Base-by-base conservation (phyloP, 148 eudicot genomes). In the Spergularia marina region DNA sequence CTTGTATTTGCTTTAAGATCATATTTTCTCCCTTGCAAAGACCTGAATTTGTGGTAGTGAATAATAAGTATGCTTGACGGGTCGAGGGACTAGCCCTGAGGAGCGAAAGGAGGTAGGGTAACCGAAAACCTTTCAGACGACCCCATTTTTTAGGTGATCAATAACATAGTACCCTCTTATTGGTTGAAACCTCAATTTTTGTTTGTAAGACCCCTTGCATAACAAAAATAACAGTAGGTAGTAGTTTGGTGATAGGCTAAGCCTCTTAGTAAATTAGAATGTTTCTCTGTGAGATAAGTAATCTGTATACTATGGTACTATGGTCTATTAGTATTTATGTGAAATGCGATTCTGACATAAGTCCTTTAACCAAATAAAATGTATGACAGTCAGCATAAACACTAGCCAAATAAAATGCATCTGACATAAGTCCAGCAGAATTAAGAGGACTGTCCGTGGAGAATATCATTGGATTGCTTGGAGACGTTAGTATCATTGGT, bases 401-500 rank as follows among this genome's bases (percentile, higher is more conserved):
- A 34, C n/a, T 40, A 39, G 15, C 34, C 12, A n/a, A 20, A 58
- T 14, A 30, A 40, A 61, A 47, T 12, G 47, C 17, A 36, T 30
- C 44, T 10, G 13, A 61, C 21, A 57, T 30, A 30, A 30, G 0
- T 39, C 65, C 52, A 57, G 53, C 7, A 34, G 74, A 72, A 34
- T 8, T 6, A 21, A 15, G 55, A 61, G 36, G 36, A 30, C 36
- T 30, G 36, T 30, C 36, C 36, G 36, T 30, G 36, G 36, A 30
- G 36, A 30, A 30, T 30, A 30, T 30, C 36, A 30, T 30, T 30
- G 36, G 36, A 30, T 30, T 20, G 12, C 49, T 7, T 73, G 68
- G 68, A 61, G 76, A 73, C 41, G 68, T 60, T 10, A 66, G 76
- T 30, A 69, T 25, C 53, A 57, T 25, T 69, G 72, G 72, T 30